A percentile compares a stretch with the other conserved stretches of the same genome.
These are phyloP conservation scores for Macrolepiota dolichaula DNA, from an alignment of 768 basidiomycete species.

Conservation along the genomic window DNA sequence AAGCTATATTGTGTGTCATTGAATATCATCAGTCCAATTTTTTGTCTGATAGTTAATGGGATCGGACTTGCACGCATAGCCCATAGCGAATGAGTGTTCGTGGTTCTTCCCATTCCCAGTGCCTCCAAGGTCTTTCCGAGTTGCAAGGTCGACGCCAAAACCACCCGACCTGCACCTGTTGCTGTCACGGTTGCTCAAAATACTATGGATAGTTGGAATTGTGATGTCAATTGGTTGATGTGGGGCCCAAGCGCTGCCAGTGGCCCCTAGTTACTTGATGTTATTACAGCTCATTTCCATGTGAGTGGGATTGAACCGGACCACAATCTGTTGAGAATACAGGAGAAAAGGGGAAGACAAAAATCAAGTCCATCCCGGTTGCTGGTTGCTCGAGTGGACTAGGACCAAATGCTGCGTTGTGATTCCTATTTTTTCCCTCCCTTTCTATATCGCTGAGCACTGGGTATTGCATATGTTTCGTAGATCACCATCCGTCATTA, in stretches of 20 bases:
- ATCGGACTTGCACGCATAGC: constrained; percentile 59
- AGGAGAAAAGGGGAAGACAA: neutral
- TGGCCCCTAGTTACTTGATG: too few species aligned
- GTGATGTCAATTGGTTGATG: too few species aligned
- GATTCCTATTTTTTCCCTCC: neutral
- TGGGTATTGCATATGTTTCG: constrained; percentile 14
- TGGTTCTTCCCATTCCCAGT: constrained; percentile 63
- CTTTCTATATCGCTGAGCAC: constrained; percentile 1
- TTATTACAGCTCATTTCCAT: too few species aligned
- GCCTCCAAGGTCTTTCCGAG: constrained; percentile 60
- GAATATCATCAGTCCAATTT: too few species aligned
- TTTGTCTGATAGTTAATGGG: neutral
- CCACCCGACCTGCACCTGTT: constrained; percentile 57
- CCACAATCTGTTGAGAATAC: neutral
- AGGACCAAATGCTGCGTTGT: neutral
- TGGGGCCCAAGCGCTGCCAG: too few species aligned
- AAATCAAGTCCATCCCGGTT: constrained; percentile 2
- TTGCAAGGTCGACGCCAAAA: constrained; percentile 46
- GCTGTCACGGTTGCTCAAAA: constrained; percentile 66
- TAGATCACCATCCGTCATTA: constrained; percentile 2
- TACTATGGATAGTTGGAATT: constrained; percentile 40
- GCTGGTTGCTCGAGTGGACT: constrained; percentile 4
- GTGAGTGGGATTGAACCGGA: too few species aligned
- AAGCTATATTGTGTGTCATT: constrained; percentile 40
- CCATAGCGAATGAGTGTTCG: constrained; percentile 69